A percentile compares a stretch with the other conserved stretches of the same genome.
Conservation (phyloP, 257 asterid genomes). For the Primulina tabacum region DNA sequence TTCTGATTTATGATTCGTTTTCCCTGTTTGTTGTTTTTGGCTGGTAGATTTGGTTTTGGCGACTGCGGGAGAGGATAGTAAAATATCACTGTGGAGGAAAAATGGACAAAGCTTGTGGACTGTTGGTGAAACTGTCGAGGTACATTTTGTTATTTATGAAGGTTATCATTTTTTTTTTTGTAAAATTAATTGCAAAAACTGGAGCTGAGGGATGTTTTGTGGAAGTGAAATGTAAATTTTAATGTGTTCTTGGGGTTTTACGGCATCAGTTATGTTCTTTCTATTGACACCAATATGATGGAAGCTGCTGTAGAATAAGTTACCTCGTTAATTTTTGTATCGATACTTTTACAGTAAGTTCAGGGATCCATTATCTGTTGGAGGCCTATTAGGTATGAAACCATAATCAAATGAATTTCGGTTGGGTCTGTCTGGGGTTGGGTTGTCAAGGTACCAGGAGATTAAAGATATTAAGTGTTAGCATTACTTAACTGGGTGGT, state of each 20-base stretch:
- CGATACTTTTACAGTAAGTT: not conserved
- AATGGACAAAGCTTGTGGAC: slow-evolving; percentile 83
- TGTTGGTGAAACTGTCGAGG: slow-evolving; percentile 79
- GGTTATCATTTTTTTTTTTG: not conserved
- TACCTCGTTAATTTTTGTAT: not conserved
- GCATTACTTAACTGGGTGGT: not conserved
- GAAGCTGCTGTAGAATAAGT: not conserved
- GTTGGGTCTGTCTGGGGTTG: not conserved
- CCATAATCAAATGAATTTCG: not conserved
- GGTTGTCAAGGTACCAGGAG: not conserved
- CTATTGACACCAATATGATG: slow-evolving; percentile 17
- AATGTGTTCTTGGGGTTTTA: slow-evolving; percentile 4
- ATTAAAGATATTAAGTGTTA: not conserved
- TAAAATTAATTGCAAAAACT: not conserved
- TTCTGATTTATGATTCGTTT: slow-evolving; percentile 7
- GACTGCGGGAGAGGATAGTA: slow-evolving; percentile 86
- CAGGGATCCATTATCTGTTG: not conserved
- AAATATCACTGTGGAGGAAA: slow-evolving; percentile 74
- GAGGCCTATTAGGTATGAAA: not conserved
- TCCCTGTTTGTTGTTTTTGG: not conserved
- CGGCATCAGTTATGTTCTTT: slow-evolving; percentile 14
- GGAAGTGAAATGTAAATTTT: slow-evolving; percentile 17
- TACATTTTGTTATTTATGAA: slow-evolving; percentile 32
- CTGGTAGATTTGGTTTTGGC: slow-evolving; percentile 90
- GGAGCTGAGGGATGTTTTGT: not conserved